These are phyloP conservation scores for Geranium incanum DNA, from an alignment of 441 rosid genomes.

Conservation along the genomic window DNA sequence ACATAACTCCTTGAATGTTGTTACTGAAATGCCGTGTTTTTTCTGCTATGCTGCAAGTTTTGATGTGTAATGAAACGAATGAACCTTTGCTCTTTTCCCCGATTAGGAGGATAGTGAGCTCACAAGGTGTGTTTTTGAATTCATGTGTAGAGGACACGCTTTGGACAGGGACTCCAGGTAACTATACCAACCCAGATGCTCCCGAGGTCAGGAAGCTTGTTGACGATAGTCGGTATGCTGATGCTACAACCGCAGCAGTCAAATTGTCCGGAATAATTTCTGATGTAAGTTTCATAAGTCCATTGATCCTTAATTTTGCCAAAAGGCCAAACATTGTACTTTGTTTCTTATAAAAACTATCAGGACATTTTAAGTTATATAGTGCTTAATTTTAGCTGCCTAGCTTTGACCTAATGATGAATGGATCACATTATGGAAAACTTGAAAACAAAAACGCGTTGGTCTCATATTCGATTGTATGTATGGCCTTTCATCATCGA, in stretches of 20 bases:
- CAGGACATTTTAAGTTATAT: too few relatives aligned
- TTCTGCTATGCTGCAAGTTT: background rate
- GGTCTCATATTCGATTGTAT: too few relatives aligned
- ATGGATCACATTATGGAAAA: too few relatives aligned
- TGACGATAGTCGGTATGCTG: slow-evolving; percentile 45
- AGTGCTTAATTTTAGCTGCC: too few relatives aligned
- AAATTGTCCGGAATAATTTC: slow-evolving; percentile 55
- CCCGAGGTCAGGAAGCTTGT: slow-evolving; percentile 72
- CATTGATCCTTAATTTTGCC: too few relatives aligned
- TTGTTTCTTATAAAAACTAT: too few relatives aligned
- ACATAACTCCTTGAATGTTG: too few relatives aligned
- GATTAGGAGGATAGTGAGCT: background rate
- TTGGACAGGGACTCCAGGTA: slow-evolving; percentile 77
- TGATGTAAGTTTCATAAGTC: slow-evolving; percentile 35
- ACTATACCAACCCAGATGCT: slow-evolving; percentile 59
- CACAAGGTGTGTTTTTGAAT: slow-evolving; percentile 3
- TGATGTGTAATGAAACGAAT: background rate
- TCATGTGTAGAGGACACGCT: slow-evolving; percentile 70
- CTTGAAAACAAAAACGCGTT: too few relatives aligned
- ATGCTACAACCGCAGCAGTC: slow-evolving; percentile 66
- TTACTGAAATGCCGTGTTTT: background rate
- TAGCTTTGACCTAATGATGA: too few relatives aligned
- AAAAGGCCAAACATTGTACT: too few relatives aligned
- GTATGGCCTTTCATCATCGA: background rate
- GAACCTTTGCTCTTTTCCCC: background rate